A percentile compares a stretch with the other conserved stretches of the same genome.
Conservation (phyloP, 176 grass and related monocot genomes). For the Eleusine coracana region DNA sequence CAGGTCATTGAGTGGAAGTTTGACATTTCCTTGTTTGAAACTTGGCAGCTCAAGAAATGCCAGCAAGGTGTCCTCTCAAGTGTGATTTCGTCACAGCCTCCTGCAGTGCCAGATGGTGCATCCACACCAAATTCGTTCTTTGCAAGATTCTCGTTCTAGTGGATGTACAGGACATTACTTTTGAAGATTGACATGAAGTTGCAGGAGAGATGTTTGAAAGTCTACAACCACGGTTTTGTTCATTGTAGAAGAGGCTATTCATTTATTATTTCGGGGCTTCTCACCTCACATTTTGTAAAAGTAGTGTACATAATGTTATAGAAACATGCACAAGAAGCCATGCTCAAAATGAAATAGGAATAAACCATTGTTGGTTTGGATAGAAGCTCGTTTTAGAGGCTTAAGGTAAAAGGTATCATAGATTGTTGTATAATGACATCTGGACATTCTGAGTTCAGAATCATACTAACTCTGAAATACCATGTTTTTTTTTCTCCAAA, state of each 20-base stretch:
- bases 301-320: slow-evolving; percentile 49
- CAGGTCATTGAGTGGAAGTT: background rate
- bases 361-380: background rate
- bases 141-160: slow-evolving; percentile 73
- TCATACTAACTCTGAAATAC: background rate
- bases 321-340: background rate
- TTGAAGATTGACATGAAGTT: slow-evolving; percentile 47
- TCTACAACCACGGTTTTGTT: slow-evolving; percentile 30
- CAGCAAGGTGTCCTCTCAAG: slow-evolving; percentile 74
- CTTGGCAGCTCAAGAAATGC: slow-evolving; percentile 78
- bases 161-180: slow-evolving; percentile 3
- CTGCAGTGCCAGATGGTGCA: slow-evolving; percentile 56
- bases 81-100: slow-evolving; percentile 53
- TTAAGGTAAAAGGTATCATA: background rate
- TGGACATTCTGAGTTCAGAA: background rate
- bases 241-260: slow-evolving; percentile 40
- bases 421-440: slow-evolving; percentile 9
- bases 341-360: slow-evolving; percentile 6
- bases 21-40: slow-evolving; percentile 30
- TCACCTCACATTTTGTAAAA: slow-evolving; percentile 39
- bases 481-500: background rate
- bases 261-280: slow-evolving; percentile 48
- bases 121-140: slow-evolving; percentile 66
- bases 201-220: slow-evolving; percentile 7
- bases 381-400: background rate